Evolutionary conservation across 768 basidiomycete species (phyloP), one percentile per base, ranked within the genome.

Genomic region (Lentinula raphanica): DNA sequence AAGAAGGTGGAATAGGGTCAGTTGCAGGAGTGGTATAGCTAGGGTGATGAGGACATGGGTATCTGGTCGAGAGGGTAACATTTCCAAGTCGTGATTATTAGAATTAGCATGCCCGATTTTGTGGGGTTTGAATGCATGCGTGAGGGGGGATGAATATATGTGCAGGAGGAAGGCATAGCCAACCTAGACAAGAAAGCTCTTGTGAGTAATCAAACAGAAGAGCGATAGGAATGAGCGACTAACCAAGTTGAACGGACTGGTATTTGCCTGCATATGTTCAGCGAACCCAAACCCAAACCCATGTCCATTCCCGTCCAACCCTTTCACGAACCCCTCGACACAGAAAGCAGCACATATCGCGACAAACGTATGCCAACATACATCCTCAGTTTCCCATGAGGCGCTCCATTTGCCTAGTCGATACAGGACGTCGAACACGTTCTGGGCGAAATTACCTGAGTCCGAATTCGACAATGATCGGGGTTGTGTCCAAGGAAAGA

Each of bases 131-230:
- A 70, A 68, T 9, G 70, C 67, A 66, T 88, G 86, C 5, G 85
- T 80, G 39, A 84, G 64, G 0, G 87, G 85, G 1, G 85, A 83
- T 0, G 87, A 82, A 71, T 90, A 90, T 7, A 89, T 79, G 61
- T 91, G 85, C 19, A 92, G 70, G 31, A 90, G 75, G 68, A 90
- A 90, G 1, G 88, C 84, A 63, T 90, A 92, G 21, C 86, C 87
- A 60, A 90, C 82, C 88, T 90, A 62, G 29, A 9, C 2, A 49
- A 36, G 3, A 27, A 39, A 61, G 27, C 63, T 58, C 49, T 31
- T 40, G 50, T 49, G n/a, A 48, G 46, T 35, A 3, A 0, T 35
- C 13, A 49, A 49, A 39, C 39, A 25, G 58, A 55, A 17, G 13
- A 44, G 32, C n/a, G 5, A 53, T n/a, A n/a, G 39, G 27, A 3